phyloP scores from a whole-genome alignment of 2,329 filamentous ascomycete genomes.

The Dothidotthia symphoricarpi region DNA sequence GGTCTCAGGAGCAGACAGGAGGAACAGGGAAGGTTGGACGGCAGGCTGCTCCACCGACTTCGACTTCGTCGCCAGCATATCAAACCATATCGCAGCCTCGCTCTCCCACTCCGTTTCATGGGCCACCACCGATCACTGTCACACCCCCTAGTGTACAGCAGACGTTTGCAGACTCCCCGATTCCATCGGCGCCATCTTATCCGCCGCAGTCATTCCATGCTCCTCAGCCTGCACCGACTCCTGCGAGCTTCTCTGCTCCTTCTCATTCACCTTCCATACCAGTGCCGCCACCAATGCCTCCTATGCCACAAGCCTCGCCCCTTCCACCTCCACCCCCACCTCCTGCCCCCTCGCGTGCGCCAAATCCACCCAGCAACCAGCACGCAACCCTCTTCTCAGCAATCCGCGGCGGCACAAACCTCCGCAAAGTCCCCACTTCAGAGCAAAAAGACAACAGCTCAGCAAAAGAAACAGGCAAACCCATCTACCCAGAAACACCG shows the following conservation, averaged over 20 bases:
- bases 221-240: not conserved
- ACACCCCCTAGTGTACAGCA: no score
- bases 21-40: no score
- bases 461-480: not conserved
- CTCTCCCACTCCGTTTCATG: no score
- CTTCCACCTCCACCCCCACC: not conserved
- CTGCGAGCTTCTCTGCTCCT: not conserved
- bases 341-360: not conserved
- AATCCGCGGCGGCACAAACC: slow-evolving; percentile 1
- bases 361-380: not conserved
- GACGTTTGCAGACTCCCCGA: no score
- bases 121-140: no score
- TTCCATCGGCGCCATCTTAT: not conserved
- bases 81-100: no score
- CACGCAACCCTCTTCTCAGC: not conserved
- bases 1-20: no score
- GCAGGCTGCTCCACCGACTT: no score
- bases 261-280: not conserved
- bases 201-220: not conserved
- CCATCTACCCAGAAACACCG: slow-evolving; percentile 8
- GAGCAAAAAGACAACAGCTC: slow-evolving; percentile 1
- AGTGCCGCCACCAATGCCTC: not conserved
- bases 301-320: not conserved
- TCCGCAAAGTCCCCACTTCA: slow-evolving; percentile 3
- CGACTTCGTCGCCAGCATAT: no score